Percentiles rank a stretch among this genome's conserved stretches.
phyloP scores from a whole-genome alignment of 495 filamentous ascomycete species.

The Trichoderma reesei region DNA sequence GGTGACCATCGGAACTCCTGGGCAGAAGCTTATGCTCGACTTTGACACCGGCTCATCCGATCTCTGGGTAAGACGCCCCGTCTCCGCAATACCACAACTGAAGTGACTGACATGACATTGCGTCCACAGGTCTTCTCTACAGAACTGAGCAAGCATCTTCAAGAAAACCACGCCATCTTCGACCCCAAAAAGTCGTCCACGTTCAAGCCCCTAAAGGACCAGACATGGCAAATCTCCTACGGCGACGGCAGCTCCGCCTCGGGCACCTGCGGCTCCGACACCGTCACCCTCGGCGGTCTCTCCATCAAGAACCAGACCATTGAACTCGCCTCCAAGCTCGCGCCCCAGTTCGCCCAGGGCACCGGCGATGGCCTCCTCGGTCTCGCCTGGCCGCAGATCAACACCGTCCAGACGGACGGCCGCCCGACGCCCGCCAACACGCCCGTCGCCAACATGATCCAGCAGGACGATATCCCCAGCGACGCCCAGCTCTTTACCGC shows the following conservation, averaged over 20 bases:
- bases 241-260: constrained; percentile 56
- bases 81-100: constrained; percentile 55
- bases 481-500: neutral
- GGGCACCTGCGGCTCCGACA: constrained; percentile 59
- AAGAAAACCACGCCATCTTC: constrained; percentile 51
- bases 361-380: constrained; percentile 60
- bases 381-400: constrained; percentile 59
- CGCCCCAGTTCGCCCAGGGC: constrained; percentile 46
- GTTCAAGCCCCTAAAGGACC: constrained; percentile 38
- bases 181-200: constrained; percentile 38
- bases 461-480: constrained; percentile 22
- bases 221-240: constrained; percentile 59
- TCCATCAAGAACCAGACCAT: constrained; percentile 54
- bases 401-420: constrained; percentile 49
- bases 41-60: constrained; percentile 71
- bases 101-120: constrained; percentile 39
- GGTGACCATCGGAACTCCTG: constrained; percentile 50
- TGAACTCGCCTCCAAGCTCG: constrained; percentile 54
- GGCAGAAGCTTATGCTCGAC: constrained; percentile 53
- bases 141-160: constrained; percentile 16
- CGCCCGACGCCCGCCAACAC: constrained; percentile 66
- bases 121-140: constrained; percentile 21
- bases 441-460: constrained; percentile 47
- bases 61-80: constrained; percentile 44
- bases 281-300: constrained; percentile 56